phyloP scores from a whole-genome alignment of 2,329 filamentous ascomycete genomes.

The Botrytis medusae region DNA sequence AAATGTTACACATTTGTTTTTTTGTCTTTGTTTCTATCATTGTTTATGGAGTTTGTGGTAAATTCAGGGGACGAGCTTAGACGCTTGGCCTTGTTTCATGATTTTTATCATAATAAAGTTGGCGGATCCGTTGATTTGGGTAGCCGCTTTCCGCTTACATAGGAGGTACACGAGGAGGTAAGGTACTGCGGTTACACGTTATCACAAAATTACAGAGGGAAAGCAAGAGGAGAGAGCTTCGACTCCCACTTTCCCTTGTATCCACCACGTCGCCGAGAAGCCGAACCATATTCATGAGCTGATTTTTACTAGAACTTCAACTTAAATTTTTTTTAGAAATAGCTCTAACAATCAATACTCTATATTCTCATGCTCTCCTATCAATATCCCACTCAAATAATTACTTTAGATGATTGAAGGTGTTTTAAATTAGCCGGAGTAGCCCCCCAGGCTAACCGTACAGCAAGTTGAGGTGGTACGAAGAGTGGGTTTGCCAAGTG shows the following conservation, averaged over 20 bases:
- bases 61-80: neutral
- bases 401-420: neutral
- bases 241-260: neutral
- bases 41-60: neutral
- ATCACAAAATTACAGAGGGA: neutral
- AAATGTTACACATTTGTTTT: neutral
- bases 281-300: neutral
- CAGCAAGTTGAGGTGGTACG: neutral
- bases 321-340: neutral
- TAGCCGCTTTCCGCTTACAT: neutral
- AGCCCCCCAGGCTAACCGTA: neutral
- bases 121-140: neutral
- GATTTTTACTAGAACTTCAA: neutral
- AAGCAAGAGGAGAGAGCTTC: neutral
- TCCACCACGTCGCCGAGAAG: neutral
- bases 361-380: neutral
- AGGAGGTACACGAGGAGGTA: neutral
- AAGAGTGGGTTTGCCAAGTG: neutral
- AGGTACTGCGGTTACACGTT: neutral
- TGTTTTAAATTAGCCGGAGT: neutral
- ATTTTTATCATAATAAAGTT: neutral
- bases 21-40: neutral
- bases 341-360: neutral
- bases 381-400: neutral
- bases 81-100: constrained; percentile 1